Evolutionary conservation across 768 basidiomycete species (phyloP).

Genomic region (Neoboletus subvelutipes): DNA sequence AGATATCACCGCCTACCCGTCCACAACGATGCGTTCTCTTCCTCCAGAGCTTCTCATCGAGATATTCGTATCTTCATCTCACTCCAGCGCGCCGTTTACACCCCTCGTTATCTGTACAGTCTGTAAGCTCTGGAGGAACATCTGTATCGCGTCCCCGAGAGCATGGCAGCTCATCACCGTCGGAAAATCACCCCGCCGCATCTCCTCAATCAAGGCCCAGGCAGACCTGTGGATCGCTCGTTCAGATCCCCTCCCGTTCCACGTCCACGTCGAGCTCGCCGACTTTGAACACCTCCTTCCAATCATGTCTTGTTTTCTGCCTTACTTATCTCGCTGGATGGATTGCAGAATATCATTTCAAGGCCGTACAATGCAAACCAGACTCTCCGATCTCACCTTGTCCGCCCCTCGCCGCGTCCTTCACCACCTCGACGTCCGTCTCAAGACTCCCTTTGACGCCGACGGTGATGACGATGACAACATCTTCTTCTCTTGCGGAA

Average conservation of each 20-base stretch:
- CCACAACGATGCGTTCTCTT: conserved; percentile 32
- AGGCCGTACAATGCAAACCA: conserved; percentile 29
- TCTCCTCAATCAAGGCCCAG: conserved; percentile 43
- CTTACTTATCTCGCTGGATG: conserved; percentile 57
- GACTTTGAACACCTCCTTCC: conserved; percentile 56
- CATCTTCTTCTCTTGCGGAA: conserved; percentile 35
- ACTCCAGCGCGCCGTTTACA: conserved; percentile 43
- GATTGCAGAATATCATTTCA: conserved; percentile 46
- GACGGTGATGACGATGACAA: conserved; percentile 20
- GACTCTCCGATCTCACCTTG: conserved; percentile 23
- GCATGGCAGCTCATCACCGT: conserved; percentile 62
- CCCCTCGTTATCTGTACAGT: conserved; percentile 53
- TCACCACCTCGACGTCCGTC: conserved; percentile 30
- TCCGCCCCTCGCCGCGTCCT: conserved; percentile 20
- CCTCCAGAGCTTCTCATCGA: conserved; percentile 65
- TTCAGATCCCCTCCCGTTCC: conserved; percentile 54
- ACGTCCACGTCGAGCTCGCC: conserved; percentile 49
- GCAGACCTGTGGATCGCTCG: conserved; percentile 53
- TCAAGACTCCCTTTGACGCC: conserved; percentile 25
- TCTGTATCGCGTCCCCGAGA: conserved; percentile 53
- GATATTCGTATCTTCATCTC: conserved; percentile 49
- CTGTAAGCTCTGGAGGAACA: conserved; percentile 57
- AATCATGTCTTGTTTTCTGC: conserved; percentile 61
- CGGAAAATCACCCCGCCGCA: conserved; percentile 38
- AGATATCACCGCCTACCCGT: background rate